These are phyloP conservation scores for Pseudoturritis turrita DNA, from an alignment of 345 rosid genomes.

Conservation along the genomic window DNA sequence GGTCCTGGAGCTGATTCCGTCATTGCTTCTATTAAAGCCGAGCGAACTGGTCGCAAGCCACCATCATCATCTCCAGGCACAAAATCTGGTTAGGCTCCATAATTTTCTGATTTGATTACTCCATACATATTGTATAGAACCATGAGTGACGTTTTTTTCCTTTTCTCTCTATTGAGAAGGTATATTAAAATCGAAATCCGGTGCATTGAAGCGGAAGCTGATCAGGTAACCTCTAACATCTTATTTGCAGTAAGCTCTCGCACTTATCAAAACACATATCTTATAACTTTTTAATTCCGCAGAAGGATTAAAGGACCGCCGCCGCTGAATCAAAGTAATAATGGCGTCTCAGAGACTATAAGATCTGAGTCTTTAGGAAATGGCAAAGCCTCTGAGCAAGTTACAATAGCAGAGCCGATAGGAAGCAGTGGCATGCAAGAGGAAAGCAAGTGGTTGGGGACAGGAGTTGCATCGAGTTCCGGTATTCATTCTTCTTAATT, in stretches of 20 bases:
- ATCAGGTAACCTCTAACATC: slow-evolving; percentile 45
- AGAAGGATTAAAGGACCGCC: slow-evolving; percentile 49
- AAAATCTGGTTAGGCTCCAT: slow-evolving; percentile 46
- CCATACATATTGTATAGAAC: neutral
- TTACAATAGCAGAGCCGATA: neutral
- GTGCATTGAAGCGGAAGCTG: slow-evolving; percentile 60
- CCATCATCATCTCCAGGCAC: slow-evolving; percentile 40
- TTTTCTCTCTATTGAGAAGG: slow-evolving; percentile 35
- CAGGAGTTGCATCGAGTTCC: slow-evolving; percentile 23
- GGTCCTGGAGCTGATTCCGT: slow-evolving; percentile 81
- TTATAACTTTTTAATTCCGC: slow-evolving; percentile 1
- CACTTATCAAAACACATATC: neutral
- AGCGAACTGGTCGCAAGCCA: slow-evolving; percentile 68
- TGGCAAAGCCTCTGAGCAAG: slow-evolving; percentile 33
- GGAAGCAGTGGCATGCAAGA: slow-evolving; percentile 34
- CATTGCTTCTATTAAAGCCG: slow-evolving; percentile 86
- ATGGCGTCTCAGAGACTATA: slow-evolving; percentile 14
- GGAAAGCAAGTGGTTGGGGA: slow-evolving; percentile 30
- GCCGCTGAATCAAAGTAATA: slow-evolving; percentile 11
- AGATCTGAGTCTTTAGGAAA: slow-evolving; percentile 57
- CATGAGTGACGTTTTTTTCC: slow-evolving; percentile 9
- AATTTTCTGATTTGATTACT: neutral
- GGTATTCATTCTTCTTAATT: slow-evolving; percentile 14
- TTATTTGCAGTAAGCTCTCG: neutral
- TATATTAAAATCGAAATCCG: slow-evolving; percentile 51